Conservation (phyloP, 768 basidiomycete species). For the Astraeus odoratus region DNA sequence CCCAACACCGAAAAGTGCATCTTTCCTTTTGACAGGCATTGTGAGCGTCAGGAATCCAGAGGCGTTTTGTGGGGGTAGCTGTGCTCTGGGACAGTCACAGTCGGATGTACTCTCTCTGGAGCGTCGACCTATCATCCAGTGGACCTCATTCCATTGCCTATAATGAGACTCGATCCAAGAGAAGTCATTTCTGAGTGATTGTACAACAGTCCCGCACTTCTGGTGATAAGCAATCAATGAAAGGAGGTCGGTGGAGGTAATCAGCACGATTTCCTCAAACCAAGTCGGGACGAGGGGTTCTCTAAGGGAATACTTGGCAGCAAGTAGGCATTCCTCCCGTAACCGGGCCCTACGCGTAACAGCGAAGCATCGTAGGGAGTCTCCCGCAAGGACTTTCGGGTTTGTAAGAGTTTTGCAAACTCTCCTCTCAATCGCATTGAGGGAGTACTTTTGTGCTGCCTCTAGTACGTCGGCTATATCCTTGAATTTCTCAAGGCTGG, state of each 20-base stretch:
- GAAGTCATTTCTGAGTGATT: background rate
- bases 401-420: conserved; percentile 14
- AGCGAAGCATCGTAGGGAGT: conserved; percentile 26
- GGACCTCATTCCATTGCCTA: background rate
- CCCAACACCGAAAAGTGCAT: too few relatives aligned
- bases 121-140: background rate
- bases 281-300: conserved; percentile 17
- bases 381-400: conserved; percentile 12
- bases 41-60: too few relatives aligned
- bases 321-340: conserved; percentile 17
- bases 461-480: conserved; percentile 8
- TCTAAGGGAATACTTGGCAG: conserved; percentile 23
- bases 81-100: background rate
- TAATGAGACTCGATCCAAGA: conserved; percentile 15
- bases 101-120: background rate
- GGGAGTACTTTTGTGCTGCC: conserved; percentile 13
- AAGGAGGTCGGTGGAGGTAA: conserved; percentile 22
- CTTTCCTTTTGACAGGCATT: too few relatives aligned
- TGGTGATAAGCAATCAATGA: conserved; percentile 17
- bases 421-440: conserved; percentile 11
- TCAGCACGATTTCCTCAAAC: conserved; percentile 21
- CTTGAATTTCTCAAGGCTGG: conserved; percentile 7
- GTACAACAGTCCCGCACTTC: conserved; percentile 10
- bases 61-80: too few relatives aligned
- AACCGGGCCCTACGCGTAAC: conserved; percentile 22